Base-by-base conservation (phyloP, 176 grass and related monocot genomes). In the Aegilops longissima region DNA sequence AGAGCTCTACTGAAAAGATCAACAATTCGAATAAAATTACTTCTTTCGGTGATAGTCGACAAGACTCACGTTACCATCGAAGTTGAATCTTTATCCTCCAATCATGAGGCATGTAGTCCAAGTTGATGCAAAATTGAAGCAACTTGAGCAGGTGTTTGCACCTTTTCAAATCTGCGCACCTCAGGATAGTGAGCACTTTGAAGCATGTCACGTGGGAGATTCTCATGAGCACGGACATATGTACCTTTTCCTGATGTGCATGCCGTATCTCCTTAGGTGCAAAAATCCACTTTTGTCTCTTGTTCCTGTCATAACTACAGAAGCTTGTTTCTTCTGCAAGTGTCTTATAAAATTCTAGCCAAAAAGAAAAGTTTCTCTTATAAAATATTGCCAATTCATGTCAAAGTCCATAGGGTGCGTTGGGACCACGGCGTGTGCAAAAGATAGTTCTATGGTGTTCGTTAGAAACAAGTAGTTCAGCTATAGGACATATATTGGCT, bases 201-300 rank as follows among this genome's bases (percentile, higher is more conserved):
- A 65, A 52, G 52, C 29, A 36, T 83, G 29, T 84, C 66, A 79
- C 66, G 42, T 84, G 40, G 66, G 66, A 64, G 75, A 80, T 84
- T 79, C 39, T n/a, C 18, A 77, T 36, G 66, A 67, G 64, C 3
- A 44, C 1, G 2, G 9, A 20, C 51, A 54, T 86, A 66, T 44
- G 79, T 27, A 76, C n/a, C 69, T 88, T 88, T 76, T 44, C 23
- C 13, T 81, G 85, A 87, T 73, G 68, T 74, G 33, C 45, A 44
- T 18, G n/a, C 69, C 17, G 12, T 68, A 87, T 25, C 16, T 25
- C 56, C 56, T 40, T 72, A 67, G 61, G 69, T 82, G 42, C 58
- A 47, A 73, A 70, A 73, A 73, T 64, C 20, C 59, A 77, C 18
- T 59, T 82, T 17, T 77, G 78, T 49, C 44, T 88, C 63, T 64